Evolutionary conservation across 345 rosid genomes (phyloP).

Genomic region (Kandelia obovata): DNA sequence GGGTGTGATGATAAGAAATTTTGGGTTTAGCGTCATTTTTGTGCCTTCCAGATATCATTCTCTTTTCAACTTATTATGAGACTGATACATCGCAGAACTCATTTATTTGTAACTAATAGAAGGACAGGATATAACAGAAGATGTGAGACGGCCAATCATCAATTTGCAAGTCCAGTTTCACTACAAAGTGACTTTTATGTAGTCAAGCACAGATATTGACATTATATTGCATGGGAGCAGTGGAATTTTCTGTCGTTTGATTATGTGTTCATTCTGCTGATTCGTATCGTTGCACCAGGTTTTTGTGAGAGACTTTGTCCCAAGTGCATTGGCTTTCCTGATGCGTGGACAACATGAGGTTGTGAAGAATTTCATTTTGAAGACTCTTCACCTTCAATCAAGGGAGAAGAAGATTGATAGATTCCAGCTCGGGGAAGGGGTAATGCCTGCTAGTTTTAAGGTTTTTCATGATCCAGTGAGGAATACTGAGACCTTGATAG

Average conservation of each 20-base stretch:
- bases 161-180: too few species aligned
- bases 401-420: slow-evolving; percentile 98
- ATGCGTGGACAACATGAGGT: slow-evolving; percentile 86
- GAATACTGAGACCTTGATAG: slow-evolving; percentile 71
- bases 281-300: slow-evolving; percentile 38
- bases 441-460: slow-evolving; percentile 97
- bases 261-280: too few species aligned
- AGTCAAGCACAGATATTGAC: too few species aligned
- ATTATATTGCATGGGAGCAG: too few species aligned
- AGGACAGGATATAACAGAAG: too few species aligned
- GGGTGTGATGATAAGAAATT: not conserved
- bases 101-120: too few species aligned
- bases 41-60: too few species aligned
- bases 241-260: too few species aligned
- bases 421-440: slow-evolving; percentile 96
- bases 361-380: slow-evolving; percentile 79
- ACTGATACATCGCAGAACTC: too few species aligned
- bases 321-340: slow-evolving; percentile 84
- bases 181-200: too few species aligned
- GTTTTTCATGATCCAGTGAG: slow-evolving; percentile 87
- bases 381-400: slow-evolving; percentile 91
- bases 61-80: too few species aligned
- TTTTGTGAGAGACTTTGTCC: slow-evolving; percentile 90
- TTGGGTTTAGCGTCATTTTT: not conserved
- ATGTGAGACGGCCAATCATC: too few species aligned